phyloP scores from a whole-genome alignment of 2,329 filamentous ascomycete species.

The Pseudonectria buxi region DNA sequence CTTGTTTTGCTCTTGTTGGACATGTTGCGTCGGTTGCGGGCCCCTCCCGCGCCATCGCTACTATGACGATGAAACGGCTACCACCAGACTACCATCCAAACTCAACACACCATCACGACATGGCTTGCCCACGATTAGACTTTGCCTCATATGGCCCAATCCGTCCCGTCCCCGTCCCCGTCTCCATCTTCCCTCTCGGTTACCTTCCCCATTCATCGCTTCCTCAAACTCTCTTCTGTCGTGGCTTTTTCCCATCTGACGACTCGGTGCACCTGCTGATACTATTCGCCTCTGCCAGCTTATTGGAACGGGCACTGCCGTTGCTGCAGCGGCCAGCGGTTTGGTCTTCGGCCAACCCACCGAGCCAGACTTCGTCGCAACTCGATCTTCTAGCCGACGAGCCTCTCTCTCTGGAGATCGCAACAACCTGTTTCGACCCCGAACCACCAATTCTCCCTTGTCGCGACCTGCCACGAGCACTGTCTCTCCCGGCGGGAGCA shows the following conservation, averaged over 20 bases:
- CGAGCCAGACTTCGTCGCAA: constrained; percentile 30
- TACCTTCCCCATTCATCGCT: no score
- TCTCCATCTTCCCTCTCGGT: constrained; percentile 3
- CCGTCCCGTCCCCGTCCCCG: constrained; percentile 5
- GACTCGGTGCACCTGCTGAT: constrained; percentile 16
- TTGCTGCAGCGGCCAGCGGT: constrained; percentile 53
- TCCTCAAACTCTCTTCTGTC: constrained; percentile 13
- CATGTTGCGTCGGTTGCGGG: constrained; percentile 1
- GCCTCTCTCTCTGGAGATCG: constrained; percentile 29
- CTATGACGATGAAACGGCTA: background rate
- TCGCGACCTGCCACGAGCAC: constrained; percentile 41
- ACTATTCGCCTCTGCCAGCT: constrained; percentile 36
- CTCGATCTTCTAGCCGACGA: constrained; percentile 21
- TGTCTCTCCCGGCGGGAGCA: constrained; percentile 26
- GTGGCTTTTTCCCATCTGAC: constrained; percentile 14
- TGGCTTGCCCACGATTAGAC: constrained; percentile 16
- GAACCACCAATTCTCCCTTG: constrained; percentile 18
- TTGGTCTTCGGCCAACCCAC: constrained; percentile 51
- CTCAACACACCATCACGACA: constrained; percentile 13
- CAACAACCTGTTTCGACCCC: constrained; percentile 25
- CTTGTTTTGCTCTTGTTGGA: background rate
- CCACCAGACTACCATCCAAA: constrained; percentile 10
- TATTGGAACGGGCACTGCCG: constrained; percentile 54
- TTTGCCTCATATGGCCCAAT: constrained; percentile 17
- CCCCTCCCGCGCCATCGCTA: constrained; percentile 3